These are phyloP conservation scores for Verticillium klebahnii DNA, from an alignment of 2,329 filamentous ascomycete genomes.

Conservation along the genomic window DNA sequence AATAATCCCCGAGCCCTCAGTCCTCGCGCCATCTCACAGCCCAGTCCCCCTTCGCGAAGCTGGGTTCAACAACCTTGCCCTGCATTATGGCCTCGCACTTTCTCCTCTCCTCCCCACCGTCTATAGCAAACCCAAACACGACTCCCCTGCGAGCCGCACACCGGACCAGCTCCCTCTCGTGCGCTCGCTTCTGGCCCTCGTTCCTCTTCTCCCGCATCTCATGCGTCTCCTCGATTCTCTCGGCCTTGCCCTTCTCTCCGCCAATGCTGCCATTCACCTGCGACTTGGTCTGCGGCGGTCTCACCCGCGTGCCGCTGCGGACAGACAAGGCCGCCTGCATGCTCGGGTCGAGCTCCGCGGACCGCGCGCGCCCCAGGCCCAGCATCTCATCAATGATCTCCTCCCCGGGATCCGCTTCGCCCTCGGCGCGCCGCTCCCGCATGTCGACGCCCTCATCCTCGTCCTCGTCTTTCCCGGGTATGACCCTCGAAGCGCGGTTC, in stretches of 20 bases:
- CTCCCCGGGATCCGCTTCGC: constrained; percentile 18
- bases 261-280: constrained; percentile 53
- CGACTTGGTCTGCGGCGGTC: constrained; percentile 32
- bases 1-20: background rate
- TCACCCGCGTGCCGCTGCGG: constrained; percentile 29
- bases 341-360: constrained; percentile 24
- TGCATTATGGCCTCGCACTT: constrained; percentile 57
- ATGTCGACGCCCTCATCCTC: constrained; percentile 13
- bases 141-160: constrained; percentile 58
- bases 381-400: constrained; percentile 7
- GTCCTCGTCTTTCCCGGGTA: constrained; percentile 18
- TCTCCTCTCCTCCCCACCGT: constrained; percentile 21
- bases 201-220: constrained; percentile 43
- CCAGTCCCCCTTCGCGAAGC: constrained; percentile 59
- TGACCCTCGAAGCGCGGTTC: constrained; percentile 36
- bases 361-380: constrained; percentile 1
- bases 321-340: constrained; percentile 38
- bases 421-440: constrained; percentile 38
- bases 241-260: constrained; percentile 50
- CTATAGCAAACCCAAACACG: constrained; percentile 44
- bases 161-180: constrained; percentile 54
- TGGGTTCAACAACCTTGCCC: constrained; percentile 52
- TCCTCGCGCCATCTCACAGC: constrained; percentile 50
- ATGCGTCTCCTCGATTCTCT: constrained; percentile 45
- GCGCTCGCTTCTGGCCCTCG: constrained; percentile 37